Percentiles rank a stretch among this genome's conserved stretches.
Evolutionary conservation across 177 flowering plant species (phyloP).

Genomic region (Vitis hybrid): DNA sequence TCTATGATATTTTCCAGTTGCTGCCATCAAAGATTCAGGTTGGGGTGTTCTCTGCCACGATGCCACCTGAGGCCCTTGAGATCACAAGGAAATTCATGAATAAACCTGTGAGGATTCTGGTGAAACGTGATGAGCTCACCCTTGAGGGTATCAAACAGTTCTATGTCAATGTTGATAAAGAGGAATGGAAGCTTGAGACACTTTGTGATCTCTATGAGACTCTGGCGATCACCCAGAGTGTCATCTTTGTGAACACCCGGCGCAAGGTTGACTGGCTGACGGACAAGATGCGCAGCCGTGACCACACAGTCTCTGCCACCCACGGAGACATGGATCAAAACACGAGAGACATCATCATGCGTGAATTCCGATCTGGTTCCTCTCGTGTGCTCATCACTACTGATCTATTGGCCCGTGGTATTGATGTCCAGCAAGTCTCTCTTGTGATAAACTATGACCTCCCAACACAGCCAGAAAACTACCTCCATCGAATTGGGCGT

Average conservation of each 20-base stretch:
- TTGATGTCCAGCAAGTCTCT: constrained; percentile 43
- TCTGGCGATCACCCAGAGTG: constrained; percentile 28
- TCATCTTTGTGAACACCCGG: constrained; percentile 35
- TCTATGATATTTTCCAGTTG: constrained; percentile 32
- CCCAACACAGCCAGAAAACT: constrained; percentile 37
- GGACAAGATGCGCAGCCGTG: constrained; percentile 27
- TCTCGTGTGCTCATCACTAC: constrained; percentile 41
- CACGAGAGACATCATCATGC: constrained; percentile 35
- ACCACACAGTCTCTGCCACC: constrained; percentile 34
- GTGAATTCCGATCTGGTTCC: constrained; percentile 30
- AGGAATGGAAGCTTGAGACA: constrained; percentile 33
- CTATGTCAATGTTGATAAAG: constrained; percentile 28
- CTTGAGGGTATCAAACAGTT: constrained; percentile 34
- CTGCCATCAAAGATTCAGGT: constrained; percentile 31
- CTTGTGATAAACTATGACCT: constrained; percentile 38
- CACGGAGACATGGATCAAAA: constrained; percentile 34
- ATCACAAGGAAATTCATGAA: constrained; percentile 35
- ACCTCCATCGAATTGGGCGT: constrained; percentile 38
- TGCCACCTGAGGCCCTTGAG: constrained; percentile 39
- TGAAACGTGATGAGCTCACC: constrained; percentile 34
- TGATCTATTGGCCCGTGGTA: constrained; percentile 39
- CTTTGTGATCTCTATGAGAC: constrained; percentile 32
- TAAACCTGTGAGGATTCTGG: constrained; percentile 36
- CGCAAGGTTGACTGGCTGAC: constrained; percentile 42
- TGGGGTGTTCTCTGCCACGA: constrained; percentile 38